Evolutionary conservation across 2,329 filamentous ascomycete genomes (phyloP), one percentile per base, ranked within the genome.

Genomic region (Corinectria fuckeliana): DNA sequence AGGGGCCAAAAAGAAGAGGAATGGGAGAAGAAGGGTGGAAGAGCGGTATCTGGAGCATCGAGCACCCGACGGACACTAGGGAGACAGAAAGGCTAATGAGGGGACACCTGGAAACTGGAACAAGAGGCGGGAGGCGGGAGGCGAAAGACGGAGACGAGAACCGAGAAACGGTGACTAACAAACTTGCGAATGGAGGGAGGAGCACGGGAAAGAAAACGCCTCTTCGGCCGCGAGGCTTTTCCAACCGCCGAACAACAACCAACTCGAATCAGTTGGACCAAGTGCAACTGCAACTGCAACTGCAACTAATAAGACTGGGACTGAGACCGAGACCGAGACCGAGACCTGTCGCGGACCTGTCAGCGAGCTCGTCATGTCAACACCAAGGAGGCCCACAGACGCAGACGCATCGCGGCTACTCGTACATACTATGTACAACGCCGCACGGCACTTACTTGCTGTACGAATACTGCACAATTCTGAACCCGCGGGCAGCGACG

Each of bases 331-430:
- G n/a, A n/a, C n/a, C n/a, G n/a, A n/a, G n/a, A n/a, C n/a, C n/a
- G 56, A 58, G 50, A 59, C 50, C 56, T 59, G 51, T 59, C 28
- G 42, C 50, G 36, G 50, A 41, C 41, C 36, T 54, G 56, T 59
- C 56, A 59, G 56, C 54, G 44, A 50, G 54, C 56, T 16, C 36
- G 56, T 59, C 56, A 59, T 41, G 38, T 53, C 50, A 49, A 42
- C 25, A 45, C 42, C 18, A 10, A 18, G 25, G 23, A 28, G 11
- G 25, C 42, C 42, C n/a, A n/a, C 23, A 45, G 23, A 10, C 38
- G 38, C 20, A 41, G 14, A 13, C 38, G 38, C 20, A 41, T 44
- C 13, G 32, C 11, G n/a, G 32, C 16, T 8, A 9, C 32, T 18
- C 32, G 32, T 34, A 34, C 14, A 36, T 16, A 36, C n/a, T n/a